Evolutionary conservation across 352 stramenopile species (phyloP).

Genomic region (Globisporangium apiculatum): DNA sequence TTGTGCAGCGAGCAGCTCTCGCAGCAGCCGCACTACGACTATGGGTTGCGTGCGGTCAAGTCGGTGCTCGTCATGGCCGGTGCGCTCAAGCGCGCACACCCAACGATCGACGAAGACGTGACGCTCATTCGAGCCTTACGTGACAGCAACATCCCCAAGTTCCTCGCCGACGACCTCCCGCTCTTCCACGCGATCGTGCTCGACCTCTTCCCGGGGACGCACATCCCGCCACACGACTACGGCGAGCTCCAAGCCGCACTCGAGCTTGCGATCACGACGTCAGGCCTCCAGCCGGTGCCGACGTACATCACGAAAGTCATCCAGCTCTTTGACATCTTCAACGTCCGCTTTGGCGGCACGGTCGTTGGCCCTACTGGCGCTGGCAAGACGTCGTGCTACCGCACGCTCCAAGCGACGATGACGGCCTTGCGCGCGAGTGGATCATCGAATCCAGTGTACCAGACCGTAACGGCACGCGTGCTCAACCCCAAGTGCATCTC

Average conservation of each 20-base stretch:
- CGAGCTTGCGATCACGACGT: conserved; percentile 50
- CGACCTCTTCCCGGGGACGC: conserved; percentile 87
- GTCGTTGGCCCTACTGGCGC: conserved; percentile 84
- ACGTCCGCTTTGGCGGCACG: conserved; percentile 89
- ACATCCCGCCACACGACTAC: conserved; percentile 83
- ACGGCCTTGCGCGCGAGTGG: conserved; percentile 56
- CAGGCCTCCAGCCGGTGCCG: conserved; percentile 51
- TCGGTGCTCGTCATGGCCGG: conserved; percentile 91
- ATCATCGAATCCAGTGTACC: conserved; percentile 74
- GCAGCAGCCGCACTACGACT: conserved; percentile 94
- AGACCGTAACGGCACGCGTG: conserved; percentile 59
- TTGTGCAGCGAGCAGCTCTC: conserved; percentile 93
- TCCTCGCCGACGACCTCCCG: conserved; percentile 87
- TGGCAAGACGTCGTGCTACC: conserved; percentile 86
- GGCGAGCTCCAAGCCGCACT: conserved; percentile 66
- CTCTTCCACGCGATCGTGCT: conserved; percentile 90
- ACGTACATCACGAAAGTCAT: conserved; percentile 92
- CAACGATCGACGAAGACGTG: conserved; percentile 76
- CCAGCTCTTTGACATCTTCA: conserved; percentile 93
- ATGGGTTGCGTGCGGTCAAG: conserved; percentile 90
- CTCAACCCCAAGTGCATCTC: conserved; percentile 86
- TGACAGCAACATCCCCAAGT: conserved; percentile 95
- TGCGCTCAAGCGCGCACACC: conserved; percentile 78
- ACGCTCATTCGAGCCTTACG: conserved; percentile 85
- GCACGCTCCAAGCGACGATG: conserved; percentile 83